phyloP scores from a whole-genome alignment of 164 flowering plant species.

The Santalum album region DNA sequence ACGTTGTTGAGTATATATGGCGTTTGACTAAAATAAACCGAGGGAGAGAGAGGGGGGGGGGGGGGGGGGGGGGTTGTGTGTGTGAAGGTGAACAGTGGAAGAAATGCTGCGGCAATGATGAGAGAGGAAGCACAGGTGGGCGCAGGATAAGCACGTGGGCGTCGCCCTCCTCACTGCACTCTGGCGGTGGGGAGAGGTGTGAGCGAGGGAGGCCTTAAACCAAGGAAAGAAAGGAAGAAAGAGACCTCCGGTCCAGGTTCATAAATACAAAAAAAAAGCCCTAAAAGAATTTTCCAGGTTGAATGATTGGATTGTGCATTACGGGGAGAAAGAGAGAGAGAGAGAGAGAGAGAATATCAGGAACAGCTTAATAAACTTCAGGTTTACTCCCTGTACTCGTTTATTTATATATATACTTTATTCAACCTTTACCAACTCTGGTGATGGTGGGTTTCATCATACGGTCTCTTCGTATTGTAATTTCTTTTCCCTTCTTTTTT shows the following conservation, averaged over 20 bases:
- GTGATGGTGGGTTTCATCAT: neutral
- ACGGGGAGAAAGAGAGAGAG: too few species aligned
- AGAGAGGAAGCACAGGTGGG: constrained; percentile 32
- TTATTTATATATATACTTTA: constrained; percentile 1
- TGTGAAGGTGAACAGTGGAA: neutral
- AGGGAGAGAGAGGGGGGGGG: too few species aligned
- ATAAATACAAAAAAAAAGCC: too few species aligned
- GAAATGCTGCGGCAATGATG: constrained; percentile 36
- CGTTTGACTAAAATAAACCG: constrained; percentile 27
- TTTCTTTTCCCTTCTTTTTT: neutral
- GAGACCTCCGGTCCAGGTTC: too few species aligned
- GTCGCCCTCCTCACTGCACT: constrained; percentile 35
- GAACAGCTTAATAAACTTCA: too few species aligned
- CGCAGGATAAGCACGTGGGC: constrained; percentile 65
- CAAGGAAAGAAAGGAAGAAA: too few species aligned
- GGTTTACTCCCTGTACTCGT: too few species aligned
- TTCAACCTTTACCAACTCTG: neutral
- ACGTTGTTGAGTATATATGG: constrained; percentile 24
- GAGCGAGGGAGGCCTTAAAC: neutral
- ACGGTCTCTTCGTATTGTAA: too few species aligned
- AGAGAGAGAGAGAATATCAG: too few species aligned
- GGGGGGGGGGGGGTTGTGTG: too few species aligned
- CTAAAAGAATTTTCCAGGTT: too few species aligned
- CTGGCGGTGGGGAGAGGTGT: constrained; percentile 12
- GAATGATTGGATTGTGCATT: too few species aligned